Evolutionary conservation across 169 alveolate species (phyloP).

Genomic region (Toxoplasma gondii): DNA sequence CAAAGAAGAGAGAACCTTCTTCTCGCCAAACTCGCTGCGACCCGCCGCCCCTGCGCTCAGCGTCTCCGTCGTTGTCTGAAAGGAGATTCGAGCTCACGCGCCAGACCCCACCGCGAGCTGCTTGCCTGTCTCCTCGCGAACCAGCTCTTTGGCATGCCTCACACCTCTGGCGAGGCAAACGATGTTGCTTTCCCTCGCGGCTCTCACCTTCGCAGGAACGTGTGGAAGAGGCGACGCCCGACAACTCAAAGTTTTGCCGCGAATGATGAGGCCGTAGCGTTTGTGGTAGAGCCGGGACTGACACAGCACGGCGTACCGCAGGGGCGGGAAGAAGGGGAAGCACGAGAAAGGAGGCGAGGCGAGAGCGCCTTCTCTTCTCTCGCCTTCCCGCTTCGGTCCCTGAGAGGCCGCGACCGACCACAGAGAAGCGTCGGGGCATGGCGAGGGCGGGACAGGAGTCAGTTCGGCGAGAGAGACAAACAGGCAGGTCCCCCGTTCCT

Average conservation of each 20-base stretch:
- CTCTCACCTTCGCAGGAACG: constrained; percentile 27
- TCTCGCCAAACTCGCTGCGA: too few species aligned
- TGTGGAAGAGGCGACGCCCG: constrained; percentile 33
- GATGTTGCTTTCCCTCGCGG: background rate
- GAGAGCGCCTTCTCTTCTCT: background rate
- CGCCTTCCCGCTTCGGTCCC: background rate
- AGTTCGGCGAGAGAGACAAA: constrained; percentile 23
- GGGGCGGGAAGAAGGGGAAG: constrained; percentile 29
- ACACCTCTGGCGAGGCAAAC: background rate
- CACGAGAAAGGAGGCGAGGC: background rate
- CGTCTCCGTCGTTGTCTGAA: too few species aligned
- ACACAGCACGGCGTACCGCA: constrained; percentile 20
- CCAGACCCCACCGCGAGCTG: too few species aligned
- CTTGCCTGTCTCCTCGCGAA: background rate
- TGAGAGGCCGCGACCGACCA: background rate
- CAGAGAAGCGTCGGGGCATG: background rate
- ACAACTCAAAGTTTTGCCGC: background rate
- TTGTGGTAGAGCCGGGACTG: constrained; percentile 21
- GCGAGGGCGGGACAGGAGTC: constrained; percentile 6
- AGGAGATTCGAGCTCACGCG: too few species aligned
- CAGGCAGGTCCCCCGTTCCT: constrained; percentile 9
- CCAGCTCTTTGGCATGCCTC: background rate
- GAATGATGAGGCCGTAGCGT: constrained; percentile 11
- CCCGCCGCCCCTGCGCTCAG: too few species aligned
- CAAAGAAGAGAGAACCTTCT: too few species aligned